phyloP scores from a whole-genome alignment of 148 eudicot species.

The Silene latifolia region DNA sequence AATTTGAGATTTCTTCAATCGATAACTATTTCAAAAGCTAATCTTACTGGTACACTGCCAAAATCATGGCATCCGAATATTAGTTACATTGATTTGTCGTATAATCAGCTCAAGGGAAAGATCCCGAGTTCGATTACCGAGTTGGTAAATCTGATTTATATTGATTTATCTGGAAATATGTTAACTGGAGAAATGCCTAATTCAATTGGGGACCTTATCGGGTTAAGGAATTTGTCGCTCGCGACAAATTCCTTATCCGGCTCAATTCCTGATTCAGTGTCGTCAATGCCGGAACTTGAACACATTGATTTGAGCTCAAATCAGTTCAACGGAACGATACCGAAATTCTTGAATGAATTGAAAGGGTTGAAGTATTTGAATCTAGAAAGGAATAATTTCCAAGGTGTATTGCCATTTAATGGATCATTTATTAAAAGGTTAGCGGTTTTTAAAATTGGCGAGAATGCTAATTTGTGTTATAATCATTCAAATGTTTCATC shows the following conservation, averaged over 20 bases:
- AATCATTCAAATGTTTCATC: slow-evolving; percentile 48
- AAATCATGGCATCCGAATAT: slow-evolving; percentile 53
- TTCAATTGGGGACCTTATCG: slow-evolving; percentile 57
- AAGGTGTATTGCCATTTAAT: slow-evolving; percentile 81
- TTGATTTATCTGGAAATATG: slow-evolving; percentile 51
- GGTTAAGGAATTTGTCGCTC: slow-evolving; percentile 48
- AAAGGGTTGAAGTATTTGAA: slow-evolving; percentile 58
- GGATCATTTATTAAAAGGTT: slow-evolving; percentile 54
- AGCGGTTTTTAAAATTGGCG: slow-evolving; percentile 63
- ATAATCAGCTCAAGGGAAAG: slow-evolving; percentile 47
- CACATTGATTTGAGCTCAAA: slow-evolving; percentile 79
- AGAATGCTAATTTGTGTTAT: slow-evolving; percentile 66
- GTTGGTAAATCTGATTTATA: slow-evolving; percentile 36
- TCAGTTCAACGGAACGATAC: slow-evolving; percentile 70
- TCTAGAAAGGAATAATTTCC: slow-evolving; percentile 68
- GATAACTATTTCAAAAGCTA: slow-evolving; percentile 39
- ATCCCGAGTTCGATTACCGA: slow-evolving; percentile 47
- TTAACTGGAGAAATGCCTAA: slow-evolving; percentile 51
- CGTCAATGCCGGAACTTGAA: slow-evolving; percentile 34
- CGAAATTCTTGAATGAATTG: slow-evolving; percentile 39
- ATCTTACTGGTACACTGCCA: slow-evolving; percentile 63
- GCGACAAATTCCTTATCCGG: slow-evolving; percentile 62
- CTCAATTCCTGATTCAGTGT: slow-evolving; percentile 52
- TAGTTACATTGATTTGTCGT: slow-evolving; percentile 56
- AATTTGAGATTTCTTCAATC: slow-evolving; percentile 28